Evolutionary conservation across 768 basidiomycete genomes (phyloP), one percentile per base, ranked within the genome.

Genomic region (Pleurotus sapidus): DNA sequence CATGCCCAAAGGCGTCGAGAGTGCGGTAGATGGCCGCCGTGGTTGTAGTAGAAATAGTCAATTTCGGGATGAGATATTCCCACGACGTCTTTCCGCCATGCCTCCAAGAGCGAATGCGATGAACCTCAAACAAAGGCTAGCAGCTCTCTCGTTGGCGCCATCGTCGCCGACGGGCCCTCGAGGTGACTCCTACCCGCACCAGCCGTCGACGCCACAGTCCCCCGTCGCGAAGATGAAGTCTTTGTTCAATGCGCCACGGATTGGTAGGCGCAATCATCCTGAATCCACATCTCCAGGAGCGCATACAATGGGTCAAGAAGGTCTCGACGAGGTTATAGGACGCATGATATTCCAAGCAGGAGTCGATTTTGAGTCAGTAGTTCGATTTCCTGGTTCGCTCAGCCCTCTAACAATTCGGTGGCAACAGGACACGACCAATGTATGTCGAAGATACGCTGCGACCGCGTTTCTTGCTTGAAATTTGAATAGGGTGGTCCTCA

Each of bases 331-430:
- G 14, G 80, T 88, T 25, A 81, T 94, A 76, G 66, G 73, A 39
- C 84, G 76, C 68, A 77, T 94, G 73, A 91, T 94, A 46, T 93
- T 89, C 64, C 92, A 93, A 67, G 93, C 93, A 45, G 93, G 93
- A 2, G 88, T 93, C 57, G 93, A 95, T 72, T 93, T 84, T 61
- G 91, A 93, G 93, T 95, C 63, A 67, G 88, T 78, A 17, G 30
- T 8, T 8, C 37, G 42, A 46, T 15, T 54, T 49, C 50, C 20
- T 17, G 38, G 39, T 2, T 23, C 37, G 39, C 24, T 9, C n/a
- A 34, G 25, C 23, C 8, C 42, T 25, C 49, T 39, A 46, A 43
- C 34, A 49, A 49, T 46, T 45, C 43, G 50, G 49, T 61, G 48
- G 51, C 49, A n/a, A 27, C 59, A 93, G 92, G 72, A 94, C 92